Evolutionary conservation across 2,329 filamentous ascomycete genomes (phyloP), one percentile per base, ranked within the genome.

Genomic region (Huntiella abstrusa): DNA sequence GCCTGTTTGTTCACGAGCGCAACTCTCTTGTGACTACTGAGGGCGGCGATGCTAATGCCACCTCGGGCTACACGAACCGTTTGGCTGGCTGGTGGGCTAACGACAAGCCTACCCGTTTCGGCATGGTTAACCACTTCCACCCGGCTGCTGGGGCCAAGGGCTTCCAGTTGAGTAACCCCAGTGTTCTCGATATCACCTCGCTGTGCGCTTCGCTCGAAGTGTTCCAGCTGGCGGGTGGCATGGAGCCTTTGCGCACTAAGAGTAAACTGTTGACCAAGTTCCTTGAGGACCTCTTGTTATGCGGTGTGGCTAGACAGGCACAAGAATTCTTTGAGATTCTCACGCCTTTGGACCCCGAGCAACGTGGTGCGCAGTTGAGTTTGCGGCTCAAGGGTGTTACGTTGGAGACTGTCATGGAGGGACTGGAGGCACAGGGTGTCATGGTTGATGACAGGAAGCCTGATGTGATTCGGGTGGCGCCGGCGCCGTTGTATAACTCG

Each of bases 71-170:
- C 56, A 68, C 69, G 12, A 77, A 75, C 4, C 71, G 86, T 3
- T 65, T 94, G 2, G 69, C 75, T 33, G 87, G 86, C 17, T 94
- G 86, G 86, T 94, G 88, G 73, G 86, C 86, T 44, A 79, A 76
- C 45, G 80, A 86, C 62, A 85, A 85, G 61, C 62, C 65, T 42
- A 75, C 75, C 33, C 70, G 86, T 11, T 93, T 94, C 64, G 69
- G 75, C 53, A 94, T 94, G 86, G 75, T 79, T 48, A 88, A 85
- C 61, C 65, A 68, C 48, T 93, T 92, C 61, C 65, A 77, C 36
- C 84, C 86, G 3, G 82, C 83, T 5, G 64, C 73, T 2, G 86
- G 87, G 35, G 87, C 86, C 0, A 75, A 70, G 33, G 86, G 86
- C 3, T 94, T 76, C 61, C 84, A 93, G 60, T 60, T 88, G n/a